Evolutionary conservation across 2,329 filamentous ascomycete genomes (phyloP), one percentile per base, ranked within the genome.

Genomic region (Alternaria sp.): DNA sequence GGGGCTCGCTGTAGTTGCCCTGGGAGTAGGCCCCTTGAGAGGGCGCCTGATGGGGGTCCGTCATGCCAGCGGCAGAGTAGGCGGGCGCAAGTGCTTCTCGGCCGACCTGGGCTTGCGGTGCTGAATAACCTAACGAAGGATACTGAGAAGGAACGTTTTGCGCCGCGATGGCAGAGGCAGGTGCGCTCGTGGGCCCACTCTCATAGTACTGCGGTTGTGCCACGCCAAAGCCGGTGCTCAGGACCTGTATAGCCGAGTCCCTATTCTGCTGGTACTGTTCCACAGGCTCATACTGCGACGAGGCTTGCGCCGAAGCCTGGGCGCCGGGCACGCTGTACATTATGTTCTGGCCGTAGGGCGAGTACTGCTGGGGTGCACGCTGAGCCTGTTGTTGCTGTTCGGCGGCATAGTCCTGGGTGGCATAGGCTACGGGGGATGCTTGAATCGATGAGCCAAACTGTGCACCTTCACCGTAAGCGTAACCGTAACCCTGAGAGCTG

Each of bases 181-280:
- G 83, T 65, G 86, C 81, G 74, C 85, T 89, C 70, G 87, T 83
- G 75, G 89, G 84, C 55, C 79, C 80, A 61, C 78, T 75, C 75
- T 91, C 90, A 79, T 95, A 97, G 74, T 90, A 77, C 71, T 76
- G 74, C 60, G 72, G 87, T 75, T 91, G 90, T 82, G 90, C 85
- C 75, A 90, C 85, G 63, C 87, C 85, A 79, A 93, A 87, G 76
- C 85, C 85, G 75, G 81, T 88, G 76, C 89, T 83, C 78, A 94
- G 85, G 81, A 93, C 91, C 78, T 93, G 91, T 81, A 95, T 87
- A 63, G 86, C 87, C 84, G 90, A 88, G 81, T 76, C 74, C 63
- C 74, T 74, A 63, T 90, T 87, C 76, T 93, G 91, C 83, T 89
- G 86, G 82, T 93, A 96, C 75, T 90, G 90, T 81, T 89, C 86